phyloP scores from a whole-genome alignment of 441 rosid genomes.

The Bocquillonia castaneifolia region DNA sequence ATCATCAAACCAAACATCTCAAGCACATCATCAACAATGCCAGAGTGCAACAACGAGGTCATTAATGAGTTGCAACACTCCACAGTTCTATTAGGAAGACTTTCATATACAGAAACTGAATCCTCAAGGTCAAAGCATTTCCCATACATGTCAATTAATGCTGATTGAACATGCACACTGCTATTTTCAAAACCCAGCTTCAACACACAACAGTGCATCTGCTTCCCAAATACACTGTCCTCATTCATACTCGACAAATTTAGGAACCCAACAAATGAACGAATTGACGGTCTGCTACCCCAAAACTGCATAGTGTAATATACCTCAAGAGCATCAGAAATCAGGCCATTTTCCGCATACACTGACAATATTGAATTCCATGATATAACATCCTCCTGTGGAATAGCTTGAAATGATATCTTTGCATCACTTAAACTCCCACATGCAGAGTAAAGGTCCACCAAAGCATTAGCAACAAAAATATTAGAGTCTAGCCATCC shows the following conservation, averaged over 20 bases:
- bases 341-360: constrained; percentile 31
- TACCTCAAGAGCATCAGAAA: constrained; percentile 45
- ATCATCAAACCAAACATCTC: constrained; percentile 73
- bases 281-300: constrained; percentile 57
- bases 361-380: constrained; percentile 73
- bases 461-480: constrained; percentile 60
- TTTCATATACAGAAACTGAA: constrained; percentile 39
- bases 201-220: constrained; percentile 52
- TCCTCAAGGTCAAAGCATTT: constrained; percentile 59
- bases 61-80: constrained; percentile 67
- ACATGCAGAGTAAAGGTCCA: constrained; percentile 67
- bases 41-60: constrained; percentile 58
- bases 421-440: constrained; percentile 39
- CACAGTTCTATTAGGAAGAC: constrained; percentile 33
- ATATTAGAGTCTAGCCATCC: constrained; percentile 47
- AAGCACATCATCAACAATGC: constrained; percentile 45
- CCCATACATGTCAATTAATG: constrained; percentile 62
- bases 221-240: constrained; percentile 48
- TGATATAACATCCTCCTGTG: constrained; percentile 49
- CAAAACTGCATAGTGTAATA: constrained; percentile 65
- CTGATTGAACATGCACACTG: constrained; percentile 55
- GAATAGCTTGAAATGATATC: constrained; percentile 44
- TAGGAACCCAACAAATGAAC: constrained; percentile 57
- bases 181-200: constrained; percentile 47
- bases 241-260: constrained; percentile 44